Conservation (phyloP, 495 filamentous ascomycete species). For the Staphylotrichum tortipilum region DNA sequence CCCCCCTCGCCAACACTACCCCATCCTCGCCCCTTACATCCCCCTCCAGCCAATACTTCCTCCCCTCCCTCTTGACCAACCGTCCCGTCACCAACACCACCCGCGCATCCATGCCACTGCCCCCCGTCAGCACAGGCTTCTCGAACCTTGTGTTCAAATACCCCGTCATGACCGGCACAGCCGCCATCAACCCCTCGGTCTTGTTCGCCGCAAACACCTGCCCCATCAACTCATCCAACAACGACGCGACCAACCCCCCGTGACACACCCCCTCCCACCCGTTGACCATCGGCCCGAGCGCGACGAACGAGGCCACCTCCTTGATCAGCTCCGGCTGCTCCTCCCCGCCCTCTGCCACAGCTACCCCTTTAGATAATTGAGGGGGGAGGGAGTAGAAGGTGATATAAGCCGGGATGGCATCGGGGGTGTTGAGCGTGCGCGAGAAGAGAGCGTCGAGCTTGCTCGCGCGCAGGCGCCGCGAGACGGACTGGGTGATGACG, state of each 20-base stretch:
- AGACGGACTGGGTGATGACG: constrained; percentile 21
- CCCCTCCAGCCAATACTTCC: constrained; percentile 40
- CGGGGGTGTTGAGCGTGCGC: constrained; percentile 43
- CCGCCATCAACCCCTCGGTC: constrained; percentile 16
- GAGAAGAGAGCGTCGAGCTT: constrained; percentile 49
- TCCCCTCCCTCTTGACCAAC: constrained; percentile 30
- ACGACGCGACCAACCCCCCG: constrained; percentile 51
- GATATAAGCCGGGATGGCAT: constrained; percentile 44
- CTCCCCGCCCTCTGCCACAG: too few relatives aligned
- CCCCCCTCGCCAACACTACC: constrained; percentile 34
- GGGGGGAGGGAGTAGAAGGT: constrained; percentile 33
- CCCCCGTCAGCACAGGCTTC: constrained; percentile 45
- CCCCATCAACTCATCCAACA: constrained; percentile 49
- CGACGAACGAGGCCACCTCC: constrained; percentile 40
- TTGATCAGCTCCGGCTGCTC: constrained; percentile 23
- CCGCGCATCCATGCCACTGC: neutral
- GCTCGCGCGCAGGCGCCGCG: constrained; percentile 34
- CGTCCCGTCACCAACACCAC: constrained; percentile 42
- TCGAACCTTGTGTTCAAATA: constrained; percentile 50
- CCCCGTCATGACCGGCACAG: constrained; percentile 41
- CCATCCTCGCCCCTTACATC: constrained; percentile 35
- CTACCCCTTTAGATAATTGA: too few relatives aligned
- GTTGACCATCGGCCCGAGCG: constrained; percentile 47
- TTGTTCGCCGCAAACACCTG: constrained; percentile 42
- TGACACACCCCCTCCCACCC: constrained; percentile 50